These are phyloP conservation scores for Sporothrix variecibatus DNA, from an alignment of 2,329 filamentous ascomycete species.

Conservation along the genomic window DNA sequence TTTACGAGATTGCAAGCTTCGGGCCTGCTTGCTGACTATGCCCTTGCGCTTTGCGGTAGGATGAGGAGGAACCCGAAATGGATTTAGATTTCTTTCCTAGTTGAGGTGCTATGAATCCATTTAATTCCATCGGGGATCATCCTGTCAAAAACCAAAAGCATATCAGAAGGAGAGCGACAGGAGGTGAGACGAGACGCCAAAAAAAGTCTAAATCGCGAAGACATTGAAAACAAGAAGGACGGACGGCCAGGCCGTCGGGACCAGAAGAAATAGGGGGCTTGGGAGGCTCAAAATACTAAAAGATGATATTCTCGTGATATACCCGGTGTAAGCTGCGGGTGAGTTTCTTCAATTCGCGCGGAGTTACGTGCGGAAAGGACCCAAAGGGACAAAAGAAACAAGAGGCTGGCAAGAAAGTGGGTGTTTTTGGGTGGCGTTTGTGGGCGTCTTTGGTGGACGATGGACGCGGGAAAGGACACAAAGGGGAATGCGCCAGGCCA, in stretches of 20 bases:
- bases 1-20: background rate
- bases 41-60: background rate
- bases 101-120: background rate
- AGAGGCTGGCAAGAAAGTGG: background rate
- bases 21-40: background rate
- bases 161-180: background rate
- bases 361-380: background rate
- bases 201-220: slow-evolving; percentile 14
- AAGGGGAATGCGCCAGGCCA: background rate
- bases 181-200: slow-evolving; percentile 6
- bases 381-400: background rate
- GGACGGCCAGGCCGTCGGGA: background rate
- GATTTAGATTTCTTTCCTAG: background rate
- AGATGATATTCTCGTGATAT: slow-evolving; percentile 4
- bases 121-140: background rate
- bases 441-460: background rate
- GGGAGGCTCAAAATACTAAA: background rate
- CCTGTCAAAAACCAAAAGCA: background rate
- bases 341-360: background rate
- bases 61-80: background rate
- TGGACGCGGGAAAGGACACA: background rate
- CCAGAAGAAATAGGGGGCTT: background rate
- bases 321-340: slow-evolving; percentile 13
- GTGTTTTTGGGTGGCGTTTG: background rate
- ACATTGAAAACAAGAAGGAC: background rate